Base-by-base conservation (phyloP, 176 grass and related monocot genomes). In the Aegilops tauschii region DNA sequence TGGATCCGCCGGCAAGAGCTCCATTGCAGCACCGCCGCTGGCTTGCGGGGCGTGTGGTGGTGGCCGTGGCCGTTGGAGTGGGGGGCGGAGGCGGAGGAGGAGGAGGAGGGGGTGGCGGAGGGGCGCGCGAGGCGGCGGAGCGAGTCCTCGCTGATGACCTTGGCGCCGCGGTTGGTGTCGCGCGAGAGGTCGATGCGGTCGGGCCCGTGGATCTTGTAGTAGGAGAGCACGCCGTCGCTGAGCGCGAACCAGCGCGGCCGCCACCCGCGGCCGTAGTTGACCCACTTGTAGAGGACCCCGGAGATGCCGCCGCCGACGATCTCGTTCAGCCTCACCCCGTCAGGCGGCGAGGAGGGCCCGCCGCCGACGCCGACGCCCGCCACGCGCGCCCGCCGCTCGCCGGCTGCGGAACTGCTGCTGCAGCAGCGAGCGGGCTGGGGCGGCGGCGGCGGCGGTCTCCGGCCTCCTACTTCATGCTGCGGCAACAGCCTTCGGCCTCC, bases 121-220 rank as follows among this genome's bases (percentile, higher is more conserved):
- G 70, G 13, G 5, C 89, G 89, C 73, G 81, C 83, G 45, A 95
- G 85, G 62, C 94, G 94, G 84, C 92, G 92, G 9, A 66, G 39
- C 65, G 94, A 99, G 80, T 96, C 93, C 66, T 96, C 97, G 49
- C 97, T 94, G 80, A 99, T 99, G 75, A 99, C 97, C 77, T 94
- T 93, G 84, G 94, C 90, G 9, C 87, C 92, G 61, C 93, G 93
- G 76, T 98, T 92, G 37, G 86, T 94, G 71, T 96, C 94, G 47
- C 80, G 72, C 42, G 87, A 96, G 80, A 99, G 88, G 64, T 91
- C 67, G 88, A 99, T 99, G 85, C 97, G 97, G 89, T 99, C 90
- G 65, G 94, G 94, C 14, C 97, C 97, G 73, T 99, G 97, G 91
- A 99, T 96, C 94, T 99, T 99, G 69, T 99, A 99, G 86, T 96